Conservation (phyloP, 441 rosid species). For the Gossypium davidsonii region DNA sequence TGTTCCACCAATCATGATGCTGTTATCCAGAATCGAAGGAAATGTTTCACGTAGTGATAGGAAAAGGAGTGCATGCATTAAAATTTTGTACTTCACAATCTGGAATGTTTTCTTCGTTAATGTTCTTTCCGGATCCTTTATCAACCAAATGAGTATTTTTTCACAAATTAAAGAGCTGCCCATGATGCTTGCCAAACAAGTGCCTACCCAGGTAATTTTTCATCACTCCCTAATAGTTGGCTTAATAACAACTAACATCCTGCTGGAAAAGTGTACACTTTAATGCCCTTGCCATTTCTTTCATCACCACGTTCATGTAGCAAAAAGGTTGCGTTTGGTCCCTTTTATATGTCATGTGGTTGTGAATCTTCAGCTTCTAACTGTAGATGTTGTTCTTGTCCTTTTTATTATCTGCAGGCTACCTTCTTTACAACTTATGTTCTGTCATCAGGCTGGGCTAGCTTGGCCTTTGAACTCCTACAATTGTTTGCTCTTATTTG, state of each 20-base stretch:
- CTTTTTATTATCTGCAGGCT: slow-evolving; percentile 50
- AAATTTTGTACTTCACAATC: slow-evolving; percentile 72
- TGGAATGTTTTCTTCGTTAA: slow-evolving; percentile 93
- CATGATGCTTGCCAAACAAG: slow-evolving; percentile 58
- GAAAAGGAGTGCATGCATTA: slow-evolving; percentile 78
- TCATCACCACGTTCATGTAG: not conserved
- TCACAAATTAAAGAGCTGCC: slow-evolving; percentile 61
- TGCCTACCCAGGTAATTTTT: slow-evolving; percentile 68
- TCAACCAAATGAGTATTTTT: slow-evolving; percentile 47
- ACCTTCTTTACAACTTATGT: slow-evolving; percentile 90
- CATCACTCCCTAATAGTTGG: slow-evolving; percentile 8
- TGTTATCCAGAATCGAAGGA: slow-evolving; percentile 75
- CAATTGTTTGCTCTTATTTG: slow-evolving; percentile 61
- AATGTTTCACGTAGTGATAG: slow-evolving; percentile 63
- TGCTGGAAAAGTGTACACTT: not conserved
- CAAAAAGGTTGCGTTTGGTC: not conserved
- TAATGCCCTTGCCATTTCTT: not conserved
- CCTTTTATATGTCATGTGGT: not conserved
- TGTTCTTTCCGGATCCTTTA: slow-evolving; percentile 71
- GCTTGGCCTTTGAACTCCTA: slow-evolving; percentile 74
- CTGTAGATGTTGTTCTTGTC: slow-evolving; percentile 8
- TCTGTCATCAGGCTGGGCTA: slow-evolving; percentile 90
- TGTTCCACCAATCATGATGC: slow-evolving; percentile 89
- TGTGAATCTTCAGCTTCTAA: slow-evolving; percentile 8
- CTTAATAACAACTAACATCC: slow-evolving; percentile 1